These are phyloP conservation scores for Botrytis deweyae DNA, from an alignment of 2,329 filamentous ascomycete species.

Conservation along the genomic window DNA sequence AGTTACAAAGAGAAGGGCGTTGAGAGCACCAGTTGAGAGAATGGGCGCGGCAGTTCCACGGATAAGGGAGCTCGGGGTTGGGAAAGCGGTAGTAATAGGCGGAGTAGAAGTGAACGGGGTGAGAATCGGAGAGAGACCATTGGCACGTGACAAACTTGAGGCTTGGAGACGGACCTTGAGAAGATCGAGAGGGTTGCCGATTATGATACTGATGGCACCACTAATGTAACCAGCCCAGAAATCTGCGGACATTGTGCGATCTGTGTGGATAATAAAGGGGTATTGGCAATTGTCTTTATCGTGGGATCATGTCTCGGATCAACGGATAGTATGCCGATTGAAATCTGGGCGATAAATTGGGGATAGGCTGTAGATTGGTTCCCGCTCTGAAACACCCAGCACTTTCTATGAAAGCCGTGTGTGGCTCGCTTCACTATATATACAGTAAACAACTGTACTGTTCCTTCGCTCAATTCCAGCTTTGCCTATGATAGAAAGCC, in stretches of 20 bases:
- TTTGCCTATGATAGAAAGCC: background rate
- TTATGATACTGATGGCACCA: constrained; percentile 80
- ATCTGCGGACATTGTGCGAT: constrained; percentile 53
- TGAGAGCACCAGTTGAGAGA: constrained; percentile 85
- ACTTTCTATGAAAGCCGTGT: background rate
- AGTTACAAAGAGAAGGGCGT: constrained; percentile 83
- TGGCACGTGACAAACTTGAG: constrained; percentile 37
- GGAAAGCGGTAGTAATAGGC: constrained; percentile 40
- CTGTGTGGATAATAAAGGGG: background rate
- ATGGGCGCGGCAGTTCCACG: constrained; percentile 80
- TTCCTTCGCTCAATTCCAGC: background rate
- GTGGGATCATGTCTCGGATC: constrained; percentile 7
- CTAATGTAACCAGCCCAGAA: constrained; percentile 94
- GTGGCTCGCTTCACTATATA: background rate
- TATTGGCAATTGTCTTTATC: background rate
- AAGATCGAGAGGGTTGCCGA: constrained; percentile 83
- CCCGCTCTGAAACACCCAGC: background rate
- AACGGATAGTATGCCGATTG: background rate
- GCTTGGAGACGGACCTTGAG: constrained; percentile 82
- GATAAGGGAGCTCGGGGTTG: constrained; percentile 45
- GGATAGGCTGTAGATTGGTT: background rate
- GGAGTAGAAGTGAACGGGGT: constrained; percentile 25
- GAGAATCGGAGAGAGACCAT: background rate
- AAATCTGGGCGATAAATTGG: background rate
- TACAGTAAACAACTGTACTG: background rate